Evolutionary conservation across 306 rosid genomes (phyloP), one percentile per base, ranked within the genome.

Genomic region (Acacia acuminata): DNA sequence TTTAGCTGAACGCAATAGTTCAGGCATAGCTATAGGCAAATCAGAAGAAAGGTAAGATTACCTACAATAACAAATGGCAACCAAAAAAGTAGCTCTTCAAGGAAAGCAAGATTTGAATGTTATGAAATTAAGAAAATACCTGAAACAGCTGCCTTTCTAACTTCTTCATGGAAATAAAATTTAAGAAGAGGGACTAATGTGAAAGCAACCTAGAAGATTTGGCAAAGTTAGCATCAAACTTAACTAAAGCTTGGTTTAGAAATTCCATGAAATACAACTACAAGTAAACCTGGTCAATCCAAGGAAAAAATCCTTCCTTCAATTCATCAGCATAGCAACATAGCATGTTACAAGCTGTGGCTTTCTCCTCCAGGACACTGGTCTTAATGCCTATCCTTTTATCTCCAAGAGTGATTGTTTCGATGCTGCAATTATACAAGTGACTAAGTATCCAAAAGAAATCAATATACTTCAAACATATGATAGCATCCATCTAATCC

Each of bases 301-400:
- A 96, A 25, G 99, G 99, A 79, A 92, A 94, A 86, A 96, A 96
- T 38, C 99, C 99, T 89, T 96, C 99, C 87, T 96, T 96, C 94
- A 96, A 84, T 88, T 96, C 99, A 76, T 96, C 99, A 69, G 99
- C 99, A 85, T 96, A 96, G 91, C 99, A 96, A 87, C 99, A 96
- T 50, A 96, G 85, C 99, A 96, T 96, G 89, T 96, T 93, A 79
- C 99, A 96, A 79, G 98, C 99, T 5, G 99, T 96, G 81, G 98
- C 98, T 85, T 96, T 96, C 89, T 96, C 99, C 92, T 96, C 99
- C 87, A 96, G 79, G 68, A 96, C 92, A 82, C 99, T 96, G 66
- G 99, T 96, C 91, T 94, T 96, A 80, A 96, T 96, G 78, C 98
- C 99, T 70, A 96, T 93, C 84, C 99, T 86, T 86, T 96, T 94